Percentiles rank a stretch among this genome's conserved stretches.
These are phyloP conservation scores for Phytopythium montanum DNA, from an alignment of 352 stramenopile genomes.

Conservation along the genomic window DNA sequence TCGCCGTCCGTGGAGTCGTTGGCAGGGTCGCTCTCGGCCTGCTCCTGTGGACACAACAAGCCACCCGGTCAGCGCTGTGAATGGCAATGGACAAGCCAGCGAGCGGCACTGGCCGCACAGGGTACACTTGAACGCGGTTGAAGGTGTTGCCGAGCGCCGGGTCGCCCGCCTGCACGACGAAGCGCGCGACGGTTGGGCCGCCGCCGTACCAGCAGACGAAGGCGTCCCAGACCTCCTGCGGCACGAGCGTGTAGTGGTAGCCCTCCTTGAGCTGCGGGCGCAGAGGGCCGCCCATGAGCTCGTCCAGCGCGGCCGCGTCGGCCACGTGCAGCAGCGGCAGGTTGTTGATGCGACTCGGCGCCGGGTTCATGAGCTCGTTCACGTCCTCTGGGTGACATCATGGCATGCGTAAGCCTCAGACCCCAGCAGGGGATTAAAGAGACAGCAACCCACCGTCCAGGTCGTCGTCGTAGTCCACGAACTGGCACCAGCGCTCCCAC, in stretches of 20 bases:
- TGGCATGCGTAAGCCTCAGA: background rate
- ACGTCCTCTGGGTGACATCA: background rate
- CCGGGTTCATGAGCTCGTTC: constrained; percentile 10
- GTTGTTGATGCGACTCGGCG: constrained; percentile 64
- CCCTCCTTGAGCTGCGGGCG: constrained; percentile 64
- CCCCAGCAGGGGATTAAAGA: too few species aligned
- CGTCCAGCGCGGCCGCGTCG: constrained; percentile 40
- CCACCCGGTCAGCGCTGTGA: background rate
- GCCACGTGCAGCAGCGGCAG: constrained; percentile 52
- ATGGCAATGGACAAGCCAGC: background rate
- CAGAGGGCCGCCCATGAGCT: constrained; percentile 64
- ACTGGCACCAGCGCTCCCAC: constrained; percentile 80
- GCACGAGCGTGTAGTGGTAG: constrained; percentile 71
- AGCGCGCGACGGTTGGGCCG: constrained; percentile 67
- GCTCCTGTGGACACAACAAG: constrained; percentile 24
- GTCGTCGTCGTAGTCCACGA: constrained; percentile 51
- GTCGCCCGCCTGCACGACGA: constrained; percentile 66
- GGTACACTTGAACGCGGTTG: constrained; percentile 78
- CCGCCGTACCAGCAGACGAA: constrained; percentile 65
- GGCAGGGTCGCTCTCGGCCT: constrained; percentile 22
- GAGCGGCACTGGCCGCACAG: constrained; percentile 22
- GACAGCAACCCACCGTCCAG: constrained; percentile 10
- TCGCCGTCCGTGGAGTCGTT: constrained; percentile 14
- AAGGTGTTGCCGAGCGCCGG: constrained; percentile 47
- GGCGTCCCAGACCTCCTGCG: constrained; percentile 75